Conservation (phyloP, 148 eudicot species). For the Amaranthus palmeri region DNA sequence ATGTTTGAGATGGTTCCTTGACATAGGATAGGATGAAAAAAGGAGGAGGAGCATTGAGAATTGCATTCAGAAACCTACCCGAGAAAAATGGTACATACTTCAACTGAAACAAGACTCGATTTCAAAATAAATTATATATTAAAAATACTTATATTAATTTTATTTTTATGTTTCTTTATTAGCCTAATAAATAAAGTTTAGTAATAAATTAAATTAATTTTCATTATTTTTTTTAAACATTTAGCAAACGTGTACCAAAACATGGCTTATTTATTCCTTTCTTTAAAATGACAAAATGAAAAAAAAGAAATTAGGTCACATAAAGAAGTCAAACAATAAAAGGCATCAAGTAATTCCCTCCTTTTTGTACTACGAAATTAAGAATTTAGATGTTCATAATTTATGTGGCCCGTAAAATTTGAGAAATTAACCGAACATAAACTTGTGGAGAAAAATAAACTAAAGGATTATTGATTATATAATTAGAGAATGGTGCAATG, state of each 20-base stretch:
- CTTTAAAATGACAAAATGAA: slow-evolving; percentile 15
- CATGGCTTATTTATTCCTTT: slow-evolving; percentile 22
- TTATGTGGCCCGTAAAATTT: not conserved
- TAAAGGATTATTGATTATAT: not conserved
- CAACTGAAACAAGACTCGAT: too few relatives aligned
- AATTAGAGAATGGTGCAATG: not conserved
- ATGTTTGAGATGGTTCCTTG: too few relatives aligned
- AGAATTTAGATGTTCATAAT: slow-evolving; percentile 14
- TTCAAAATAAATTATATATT: too few relatives aligned
- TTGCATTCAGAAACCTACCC: too few relatives aligned
- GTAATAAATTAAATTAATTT: not conserved
- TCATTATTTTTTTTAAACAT: not conserved
- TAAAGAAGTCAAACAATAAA: slow-evolving; percentile 31
- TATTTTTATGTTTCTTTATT: too few relatives aligned
- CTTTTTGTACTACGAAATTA: slow-evolving; percentile 11
- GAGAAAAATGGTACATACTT: too few relatives aligned
- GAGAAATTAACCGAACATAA: slow-evolving; percentile 12
- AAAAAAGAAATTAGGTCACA: slow-evolving; percentile 6
- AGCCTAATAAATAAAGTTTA: too few relatives aligned
- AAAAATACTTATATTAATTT: too few relatives aligned
- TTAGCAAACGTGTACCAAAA: slow-evolving; percentile 21
- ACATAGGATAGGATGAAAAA: too few relatives aligned
- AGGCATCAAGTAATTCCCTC: slow-evolving; percentile 22
- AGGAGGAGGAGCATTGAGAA: too few relatives aligned
- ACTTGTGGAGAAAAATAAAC: not conserved